Base-by-base conservation (phyloP, 2,329 filamentous ascomycete species). In the Bipolaris bicolor region DNA sequence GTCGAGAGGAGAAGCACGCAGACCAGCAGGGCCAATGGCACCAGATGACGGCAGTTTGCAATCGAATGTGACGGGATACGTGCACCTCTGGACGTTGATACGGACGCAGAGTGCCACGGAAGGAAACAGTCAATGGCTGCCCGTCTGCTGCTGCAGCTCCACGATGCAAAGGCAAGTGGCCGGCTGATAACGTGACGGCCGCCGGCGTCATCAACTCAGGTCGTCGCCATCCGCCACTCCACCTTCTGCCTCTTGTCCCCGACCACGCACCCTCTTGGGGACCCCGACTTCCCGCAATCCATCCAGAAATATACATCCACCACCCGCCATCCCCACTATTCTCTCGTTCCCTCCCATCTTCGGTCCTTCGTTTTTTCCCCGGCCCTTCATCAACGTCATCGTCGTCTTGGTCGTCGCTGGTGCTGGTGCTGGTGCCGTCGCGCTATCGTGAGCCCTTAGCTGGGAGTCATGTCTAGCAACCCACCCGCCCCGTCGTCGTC, bases 401-500 rank as follows among this genome's bases (percentile, higher is more conserved):
- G 20, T 29, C 31, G 16, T 15, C 36, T 24, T 13, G 43, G 24
- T 52, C 51, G 34, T 36, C 49, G 41, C 10, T 13, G 40, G 36
- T 45, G 37, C 29, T 37, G 37, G 26, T 37, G 26, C 43, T 13
- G 44, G 24, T 26, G 24, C 24, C 2, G 24, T 34, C 67, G 65
- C 59, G 59, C 62, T 58, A 49, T 55, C 63, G 61, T 62, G 59
- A 60, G 52, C 64, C 63, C 66, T 66, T 68, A 60, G 62, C 62
- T 67, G 63, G 69, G 67, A 60, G 58, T 60, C 67, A 81, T 81
- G 79, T 78, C 77, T 62, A 79, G 77, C 61, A 80, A 79, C 69
- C 77, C 75, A 57, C 73, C 79, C 48, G 64, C 76, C 55, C 69
- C 76, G 36, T 71, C 74, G 48, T 74, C 77, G 41, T 77, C 76